Conservation (phyloP, 2,329 filamentous ascomycete genomes). For the Pseudogymnoascus sp. region DNA sequence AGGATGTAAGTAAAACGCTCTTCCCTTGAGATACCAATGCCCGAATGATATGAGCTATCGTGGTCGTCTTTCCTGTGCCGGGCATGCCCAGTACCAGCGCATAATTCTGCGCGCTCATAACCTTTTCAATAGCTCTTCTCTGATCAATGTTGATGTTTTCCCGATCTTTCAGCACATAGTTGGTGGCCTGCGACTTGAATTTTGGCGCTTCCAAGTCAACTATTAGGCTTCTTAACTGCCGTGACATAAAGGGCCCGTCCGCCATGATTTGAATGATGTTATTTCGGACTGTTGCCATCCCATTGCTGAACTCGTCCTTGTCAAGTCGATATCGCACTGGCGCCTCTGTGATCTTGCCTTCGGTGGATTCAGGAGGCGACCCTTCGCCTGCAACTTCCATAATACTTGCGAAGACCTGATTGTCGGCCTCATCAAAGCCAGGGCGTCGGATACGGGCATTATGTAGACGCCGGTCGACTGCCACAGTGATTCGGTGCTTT, state of each 20-base stretch:
- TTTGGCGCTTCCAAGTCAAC: conserved; percentile 65
- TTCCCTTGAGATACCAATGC: conserved; percentile 83
- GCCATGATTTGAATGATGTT: conserved; percentile 92
- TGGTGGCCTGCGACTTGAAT: conserved; percentile 60
- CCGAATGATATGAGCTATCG: conserved; percentile 93
- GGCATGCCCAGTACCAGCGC: conserved; percentile 98
- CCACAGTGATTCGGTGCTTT: conserved; percentile 70
- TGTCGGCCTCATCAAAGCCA: conserved; percentile 66
- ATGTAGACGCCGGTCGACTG: conserved; percentile 82
- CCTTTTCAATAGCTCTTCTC: conserved; percentile 76
- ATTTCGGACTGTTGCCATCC: conserved; percentile 89
- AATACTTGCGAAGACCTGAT: conserved; percentile 83
- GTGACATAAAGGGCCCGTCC: conserved; percentile 60
- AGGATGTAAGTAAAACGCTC: conserved; percentile 86
- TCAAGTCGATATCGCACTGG: conserved; percentile 74
- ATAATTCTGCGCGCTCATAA: conserved; percentile 92
- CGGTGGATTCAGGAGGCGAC: conserved; percentile 40
- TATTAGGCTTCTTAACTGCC: conserved; percentile 67
- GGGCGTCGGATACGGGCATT: conserved; percentile 68
- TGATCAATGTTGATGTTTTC: conserved; percentile 80
- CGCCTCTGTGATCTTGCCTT: conserved; percentile 42
- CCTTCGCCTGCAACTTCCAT: conserved; percentile 69
- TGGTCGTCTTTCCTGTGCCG: conserved; percentile 95
- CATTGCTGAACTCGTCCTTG: conserved; percentile 97
- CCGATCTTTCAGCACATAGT: conserved; percentile 53